Conservation (phyloP, 306 rosid genomes). For the Arachis stenosperma region DNA sequence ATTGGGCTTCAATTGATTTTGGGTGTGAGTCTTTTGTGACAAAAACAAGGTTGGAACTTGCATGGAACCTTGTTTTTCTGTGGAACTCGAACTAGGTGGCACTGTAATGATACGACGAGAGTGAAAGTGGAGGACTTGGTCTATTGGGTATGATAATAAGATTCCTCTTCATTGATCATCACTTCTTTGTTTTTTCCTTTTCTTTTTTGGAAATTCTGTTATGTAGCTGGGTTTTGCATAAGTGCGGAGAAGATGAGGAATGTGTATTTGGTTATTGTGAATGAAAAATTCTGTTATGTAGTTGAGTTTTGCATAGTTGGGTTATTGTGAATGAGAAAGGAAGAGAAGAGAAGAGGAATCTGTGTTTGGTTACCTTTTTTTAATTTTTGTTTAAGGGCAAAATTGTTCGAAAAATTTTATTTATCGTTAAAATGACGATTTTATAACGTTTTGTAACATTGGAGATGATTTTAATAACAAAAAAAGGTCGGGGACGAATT, state of each 20-base stretch:
- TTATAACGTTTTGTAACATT: too few species aligned
- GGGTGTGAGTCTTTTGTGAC: slow-evolving; percentile 38
- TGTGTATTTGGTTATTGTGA: neutral
- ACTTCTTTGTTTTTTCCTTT: neutral
- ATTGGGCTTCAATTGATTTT: slow-evolving; percentile 46
- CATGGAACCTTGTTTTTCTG: slow-evolving; percentile 40
- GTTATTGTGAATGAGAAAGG: too few species aligned
- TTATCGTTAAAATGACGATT: too few species aligned
- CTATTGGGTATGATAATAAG: slow-evolving; percentile 52
- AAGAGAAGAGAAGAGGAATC: too few species aligned
- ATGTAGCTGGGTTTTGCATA: neutral
- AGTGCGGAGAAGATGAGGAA: neutral
- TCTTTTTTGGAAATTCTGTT: neutral
- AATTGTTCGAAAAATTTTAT: too few species aligned
- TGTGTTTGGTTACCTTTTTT: too few species aligned
- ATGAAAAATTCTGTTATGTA: too few species aligned
- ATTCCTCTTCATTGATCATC: slow-evolving; percentile 49
- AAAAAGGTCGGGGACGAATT: too few species aligned
- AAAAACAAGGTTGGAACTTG: slow-evolving; percentile 40
- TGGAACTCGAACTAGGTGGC: slow-evolving; percentile 47
- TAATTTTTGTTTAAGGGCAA: too few species aligned
- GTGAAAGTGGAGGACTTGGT: slow-evolving; percentile 44
- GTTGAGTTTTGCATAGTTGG: too few species aligned
- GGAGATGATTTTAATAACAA: too few species aligned
- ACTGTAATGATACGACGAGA: slow-evolving; percentile 35